Base-by-base conservation (phyloP, 225 moss, liverwort and hornwort genomes). In the Rhytidiadelphus loreus region DNA sequence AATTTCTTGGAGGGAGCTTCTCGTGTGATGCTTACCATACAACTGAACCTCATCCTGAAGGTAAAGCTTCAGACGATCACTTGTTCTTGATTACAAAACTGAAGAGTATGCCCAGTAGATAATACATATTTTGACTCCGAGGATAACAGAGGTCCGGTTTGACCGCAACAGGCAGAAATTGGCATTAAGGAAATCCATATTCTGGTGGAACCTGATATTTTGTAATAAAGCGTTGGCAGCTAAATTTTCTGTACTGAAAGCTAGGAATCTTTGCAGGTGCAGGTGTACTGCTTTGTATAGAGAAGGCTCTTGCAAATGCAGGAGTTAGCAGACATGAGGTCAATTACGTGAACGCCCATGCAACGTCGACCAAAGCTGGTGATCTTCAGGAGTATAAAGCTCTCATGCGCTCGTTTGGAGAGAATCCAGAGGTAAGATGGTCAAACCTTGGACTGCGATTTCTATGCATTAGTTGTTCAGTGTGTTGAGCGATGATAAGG, bases 11-110 rank as follows among this genome's bases (percentile, higher is more conserved):
- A 88, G 96, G 98, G 88, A 98, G 96, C 89, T 94, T 98, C 89
- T 95, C 96, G 26, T 98, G 96, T 96, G 98, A 98, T 93, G 98
- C 96, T 66, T 96, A 98, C 90, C 96, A 98, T 69, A 95, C 95
- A 91, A 98, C 96, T 88, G 96, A 98, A 87, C 96, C 98, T 87
- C 98, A 97, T 93, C 97, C 95, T 85, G 95, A 97, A 68, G 98
- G 97, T 97, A 80, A n/a, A 65, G 87, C 46, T 78, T 64, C 39
- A 60, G 57, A 63, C 61, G 72, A 80, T 65, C 28, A 61, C 65
- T 74, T 41, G 84, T 62, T 87, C 63, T 85, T 78, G 52, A 81
- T 52, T 80, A 70, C n/a, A 39, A 18, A 81, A 52, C 55, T 81
- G 50, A 84, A 60, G 57, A 48, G 55, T 77, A 81, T 48, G 29